A percentile compares a stretch with the other conserved stretches of the same genome.
These are phyloP conservation scores for Lentinula boryana DNA, from an alignment of 768 basidiomycete species.

Conservation along the genomic window DNA sequence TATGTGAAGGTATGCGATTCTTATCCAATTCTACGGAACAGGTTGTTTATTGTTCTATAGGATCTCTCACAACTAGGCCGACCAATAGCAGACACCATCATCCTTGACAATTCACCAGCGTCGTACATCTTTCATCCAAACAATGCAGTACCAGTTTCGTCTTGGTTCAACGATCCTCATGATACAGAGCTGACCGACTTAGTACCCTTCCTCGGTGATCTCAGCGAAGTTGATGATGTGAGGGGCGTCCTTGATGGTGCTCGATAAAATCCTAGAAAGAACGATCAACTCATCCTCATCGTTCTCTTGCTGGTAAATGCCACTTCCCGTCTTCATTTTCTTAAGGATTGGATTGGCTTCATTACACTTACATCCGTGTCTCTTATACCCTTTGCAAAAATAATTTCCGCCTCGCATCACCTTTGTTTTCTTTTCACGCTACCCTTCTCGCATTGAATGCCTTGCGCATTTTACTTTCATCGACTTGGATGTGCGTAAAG, in stretches of 20 bases:
- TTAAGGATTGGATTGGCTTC: not conserved
- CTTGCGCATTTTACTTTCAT: not conserved
- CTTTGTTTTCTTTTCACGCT: not conserved
- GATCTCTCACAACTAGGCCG: constrained; percentile 97
- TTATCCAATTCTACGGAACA: not conserved
- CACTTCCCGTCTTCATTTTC: not conserved
- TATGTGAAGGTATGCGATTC: constrained; percentile 86
- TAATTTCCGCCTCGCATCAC: not conserved
- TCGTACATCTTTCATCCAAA: constrained; percentile 99
- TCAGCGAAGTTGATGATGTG: constrained; percentile 81
- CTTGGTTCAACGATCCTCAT: constrained; percentile 99
- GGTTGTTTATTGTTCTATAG: constrained; percentile 32
- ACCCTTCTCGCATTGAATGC: not conserved
- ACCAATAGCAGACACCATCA: constrained; percentile 90
- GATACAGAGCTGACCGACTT: constrained; percentile 97
- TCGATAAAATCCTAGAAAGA: constrained; percentile 34
- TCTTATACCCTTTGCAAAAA: constrained; percentile 6
- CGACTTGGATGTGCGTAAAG: not conserved
- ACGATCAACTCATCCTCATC: not conserved
- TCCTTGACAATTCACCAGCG: constrained; percentile 98
- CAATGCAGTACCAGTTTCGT: constrained; percentile 97
- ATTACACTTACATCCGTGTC: not conserved
- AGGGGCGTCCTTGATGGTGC: constrained; percentile 87
- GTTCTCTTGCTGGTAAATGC: not conserved
- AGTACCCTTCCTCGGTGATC: constrained; percentile 89